Base-by-base conservation (phyloP, 495 filamentous ascomycete genomes). In the Annulohypoxylon maeteangense region DNA sequence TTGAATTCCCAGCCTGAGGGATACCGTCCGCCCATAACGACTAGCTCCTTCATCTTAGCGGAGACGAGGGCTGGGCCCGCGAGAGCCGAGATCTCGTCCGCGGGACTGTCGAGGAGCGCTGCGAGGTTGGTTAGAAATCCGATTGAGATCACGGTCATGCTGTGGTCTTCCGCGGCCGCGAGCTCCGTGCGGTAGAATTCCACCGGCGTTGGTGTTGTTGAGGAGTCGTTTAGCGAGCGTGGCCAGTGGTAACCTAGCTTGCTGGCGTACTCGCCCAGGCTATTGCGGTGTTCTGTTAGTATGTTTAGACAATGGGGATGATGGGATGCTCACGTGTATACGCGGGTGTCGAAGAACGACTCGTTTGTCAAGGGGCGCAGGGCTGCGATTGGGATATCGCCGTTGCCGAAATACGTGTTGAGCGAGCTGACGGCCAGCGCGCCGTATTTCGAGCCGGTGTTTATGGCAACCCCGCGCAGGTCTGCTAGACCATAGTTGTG, bases 21-120 rank as follows among this genome's bases (percentile, higher is more conserved):
- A 38, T 85, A 85, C 8, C 18, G 63, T 2, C 84, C 84, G 29
- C 84, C 84, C 81, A 85, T 83, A 6, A 85, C 40, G 0, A 84
- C 79, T 1, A 86, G 74, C 61, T 86, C 80, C 2, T 72, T 62
- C 0, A 86, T 81, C 51, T 85, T 86, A 3, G 51, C 61, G 0
- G 74, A 63, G 14, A 85, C 60, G 12, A 86, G 79, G 27, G 71
- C 76, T 3, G 42, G 68, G 0, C 84, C 84, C 0, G 62, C 31
- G 0, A 84, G 72, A 1, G 67, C 14, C 1, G 82, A 79, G 53
- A 75, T 71, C 0, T 11, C 22, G 51, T 85, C 83, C 10, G 74
- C 62, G 0, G 74, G 70, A 5, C 82, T 84, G 32, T 79, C 74
- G 4, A 85, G 63, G 0, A 85, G 75, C 0, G 55, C 75, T 0